phyloP scores from a whole-genome alignment of 495 filamentous ascomycete species.

The Neurospora sp. region DNA sequence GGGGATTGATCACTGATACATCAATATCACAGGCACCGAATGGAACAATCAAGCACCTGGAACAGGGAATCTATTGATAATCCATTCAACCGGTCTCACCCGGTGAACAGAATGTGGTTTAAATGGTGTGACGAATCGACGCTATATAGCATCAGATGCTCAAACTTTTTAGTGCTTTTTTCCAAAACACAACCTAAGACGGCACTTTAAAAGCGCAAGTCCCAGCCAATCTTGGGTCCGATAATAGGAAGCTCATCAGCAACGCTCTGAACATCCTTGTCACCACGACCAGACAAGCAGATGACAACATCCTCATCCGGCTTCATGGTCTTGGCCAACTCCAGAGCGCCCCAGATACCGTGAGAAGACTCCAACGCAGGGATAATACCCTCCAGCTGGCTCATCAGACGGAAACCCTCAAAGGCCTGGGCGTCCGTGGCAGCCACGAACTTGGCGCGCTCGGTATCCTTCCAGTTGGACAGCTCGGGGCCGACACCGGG shows the following conservation, averaged over 20 bases:
- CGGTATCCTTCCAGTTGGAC: conserved; percentile 79
- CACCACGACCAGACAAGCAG: conserved; percentile 82
- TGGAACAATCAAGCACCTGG: neutral
- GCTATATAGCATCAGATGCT: neutral
- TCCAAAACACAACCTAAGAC: neutral
- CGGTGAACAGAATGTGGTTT: neutral
- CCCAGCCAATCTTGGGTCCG: conserved; percentile 92
- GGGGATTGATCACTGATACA: too few species aligned
- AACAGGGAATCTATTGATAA: neutral
- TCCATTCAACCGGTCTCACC: neutral
- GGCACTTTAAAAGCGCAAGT: conserved; percentile 57
- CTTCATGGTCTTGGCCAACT: conserved; percentile 84
- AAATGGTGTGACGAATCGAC: neutral
- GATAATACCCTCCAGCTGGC: conserved; percentile 89
- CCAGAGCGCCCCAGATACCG: conserved; percentile 78
- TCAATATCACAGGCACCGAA: too few species aligned
- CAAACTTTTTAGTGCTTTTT: neutral
- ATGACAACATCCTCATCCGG: conserved; percentile 90
- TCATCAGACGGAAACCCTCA: conserved; percentile 72
- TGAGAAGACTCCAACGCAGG: conserved; percentile 91
- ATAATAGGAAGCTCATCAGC: conserved; percentile 85
- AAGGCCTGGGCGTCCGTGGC: conserved; percentile 91
- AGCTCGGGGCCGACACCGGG: conserved; percentile 94
- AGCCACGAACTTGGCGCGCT: conserved; percentile 78
- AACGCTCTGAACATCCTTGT: conserved; percentile 98